Conservation (phyloP, 139 green algal species). For the Coelastrella sp. region DNA sequence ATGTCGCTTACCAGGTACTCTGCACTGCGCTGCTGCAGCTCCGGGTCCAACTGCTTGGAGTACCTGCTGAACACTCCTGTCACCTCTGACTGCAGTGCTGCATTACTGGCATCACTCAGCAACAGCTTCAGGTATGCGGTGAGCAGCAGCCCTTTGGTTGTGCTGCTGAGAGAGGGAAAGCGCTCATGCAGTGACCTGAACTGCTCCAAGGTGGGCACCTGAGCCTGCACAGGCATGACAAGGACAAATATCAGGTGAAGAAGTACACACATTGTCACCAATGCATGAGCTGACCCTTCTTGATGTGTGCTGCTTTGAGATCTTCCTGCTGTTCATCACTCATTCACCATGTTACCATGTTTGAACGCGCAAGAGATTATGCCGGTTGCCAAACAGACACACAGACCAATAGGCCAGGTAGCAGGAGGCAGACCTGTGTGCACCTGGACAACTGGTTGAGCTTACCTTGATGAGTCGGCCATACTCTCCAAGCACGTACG, state of each 20-base stretch:
- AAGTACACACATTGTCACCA: no score
- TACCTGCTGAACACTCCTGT: conserved; percentile 74
- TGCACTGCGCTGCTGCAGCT: conserved; percentile 89
- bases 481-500: conserved; percentile 95
- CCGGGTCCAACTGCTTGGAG: conserved; percentile 75
- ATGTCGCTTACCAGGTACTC: conserved; percentile 83
- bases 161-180: conserved; percentile 68
- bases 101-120: conserved; percentile 43
- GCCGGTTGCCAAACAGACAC: no score
- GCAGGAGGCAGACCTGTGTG: no score
- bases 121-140: conserved; percentile 87
- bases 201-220: conserved; percentile 66
- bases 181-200: conserved; percentile 85
- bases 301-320: no score
- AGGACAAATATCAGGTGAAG: not conserved
- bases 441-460: not conserved
- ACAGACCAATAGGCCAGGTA: no score
- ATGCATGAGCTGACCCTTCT: no score
- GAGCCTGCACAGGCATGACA: not conserved
- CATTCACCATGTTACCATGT: no score
- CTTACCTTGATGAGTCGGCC: conserved; percentile 73
- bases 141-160: conserved; percentile 89
- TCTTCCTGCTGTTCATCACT: no score
- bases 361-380: no score
- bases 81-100: conserved; percentile 66